Conservation (phyloP, 805 yeast species). For the Tetrapisispora phaffii region DNA sequence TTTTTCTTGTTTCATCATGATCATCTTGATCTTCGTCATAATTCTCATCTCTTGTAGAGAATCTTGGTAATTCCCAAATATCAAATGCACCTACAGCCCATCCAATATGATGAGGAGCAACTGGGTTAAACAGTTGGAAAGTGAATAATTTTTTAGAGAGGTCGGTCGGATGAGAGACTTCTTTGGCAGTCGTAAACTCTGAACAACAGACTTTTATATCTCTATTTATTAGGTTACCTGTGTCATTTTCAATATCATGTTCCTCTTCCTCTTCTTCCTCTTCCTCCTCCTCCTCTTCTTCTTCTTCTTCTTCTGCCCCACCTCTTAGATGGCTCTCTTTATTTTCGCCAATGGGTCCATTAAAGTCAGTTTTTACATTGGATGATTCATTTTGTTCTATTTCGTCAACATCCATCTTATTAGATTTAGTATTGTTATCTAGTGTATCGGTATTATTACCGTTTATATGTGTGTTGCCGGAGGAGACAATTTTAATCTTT, state of each 20-base stretch:
- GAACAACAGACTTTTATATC: conserved; percentile 64
- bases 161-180: conserved; percentile 68
- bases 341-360: not conserved
- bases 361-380: not conserved
- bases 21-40: conserved; percentile 30
- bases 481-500: not conserved
- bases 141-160: conserved; percentile 61
- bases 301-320: conserved; percentile 10
- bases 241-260: conserved; percentile 23
- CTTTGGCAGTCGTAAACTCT: conserved; percentile 55
- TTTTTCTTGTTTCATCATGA: conserved; percentile 30
- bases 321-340: conserved; percentile 2
- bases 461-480: not conserved
- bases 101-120: conserved; percentile 89
- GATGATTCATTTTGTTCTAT: not conserved
- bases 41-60: conserved; percentile 10
- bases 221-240: conserved; percentile 21
- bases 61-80: conserved; percentile 31
- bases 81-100: conserved; percentile 90
- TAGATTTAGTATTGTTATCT: not conserved
- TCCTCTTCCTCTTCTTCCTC: conserved; percentile 25
- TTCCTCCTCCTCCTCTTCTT: conserved; percentile 26
- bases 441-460: not conserved
- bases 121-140: conserved; percentile 70
- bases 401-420: not conserved